A percentile compares a stretch with the other conserved stretches of the same genome.
Conservation (phyloP, 148 eudicot species). For the Dysphania ambrosioides region DNA sequence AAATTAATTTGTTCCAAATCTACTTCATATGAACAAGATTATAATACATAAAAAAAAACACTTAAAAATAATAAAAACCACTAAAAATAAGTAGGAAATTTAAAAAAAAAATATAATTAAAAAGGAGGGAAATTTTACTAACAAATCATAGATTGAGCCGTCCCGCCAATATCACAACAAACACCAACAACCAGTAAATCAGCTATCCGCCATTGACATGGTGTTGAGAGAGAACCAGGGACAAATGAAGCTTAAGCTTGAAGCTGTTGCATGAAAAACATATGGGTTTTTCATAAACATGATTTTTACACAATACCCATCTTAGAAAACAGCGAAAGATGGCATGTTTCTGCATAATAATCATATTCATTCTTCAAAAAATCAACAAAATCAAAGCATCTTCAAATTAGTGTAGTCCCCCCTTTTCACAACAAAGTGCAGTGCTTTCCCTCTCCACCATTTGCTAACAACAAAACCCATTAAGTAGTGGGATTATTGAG, state of each 20-base stretch:
- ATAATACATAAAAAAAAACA: neutral
- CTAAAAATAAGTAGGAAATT: neutral
- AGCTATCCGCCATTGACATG: slow-evolving; percentile 16
- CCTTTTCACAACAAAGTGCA: neutral
- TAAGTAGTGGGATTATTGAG: no score
- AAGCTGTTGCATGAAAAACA: neutral
- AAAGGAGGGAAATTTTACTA: slow-evolving; percentile 23
- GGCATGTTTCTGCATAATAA: slow-evolving; percentile 1
- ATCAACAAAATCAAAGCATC: neutral
- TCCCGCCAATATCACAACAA: slow-evolving; percentile 36
- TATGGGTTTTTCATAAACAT: slow-evolving; percentile 1
- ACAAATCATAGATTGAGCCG: slow-evolving; percentile 34
- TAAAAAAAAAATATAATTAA: neutral
- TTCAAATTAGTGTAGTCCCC: neutral
- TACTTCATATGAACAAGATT: slow-evolving; percentile 21
- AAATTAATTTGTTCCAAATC: slow-evolving; percentile 12
- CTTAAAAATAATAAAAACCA: no score
- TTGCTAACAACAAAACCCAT: neutral
- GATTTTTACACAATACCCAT: slow-evolving; percentile 30
- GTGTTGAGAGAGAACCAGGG: slow-evolving; percentile 18
- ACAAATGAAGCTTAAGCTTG: slow-evolving; percentile 19
- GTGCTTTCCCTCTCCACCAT: neutral
- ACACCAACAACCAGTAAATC: slow-evolving; percentile 16
- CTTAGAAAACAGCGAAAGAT: neutral
- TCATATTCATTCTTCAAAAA: slow-evolving; percentile 13